Conservation (phyloP, 768 basidiomycete species). For the Phlegmacium glaucopus region DNA sequence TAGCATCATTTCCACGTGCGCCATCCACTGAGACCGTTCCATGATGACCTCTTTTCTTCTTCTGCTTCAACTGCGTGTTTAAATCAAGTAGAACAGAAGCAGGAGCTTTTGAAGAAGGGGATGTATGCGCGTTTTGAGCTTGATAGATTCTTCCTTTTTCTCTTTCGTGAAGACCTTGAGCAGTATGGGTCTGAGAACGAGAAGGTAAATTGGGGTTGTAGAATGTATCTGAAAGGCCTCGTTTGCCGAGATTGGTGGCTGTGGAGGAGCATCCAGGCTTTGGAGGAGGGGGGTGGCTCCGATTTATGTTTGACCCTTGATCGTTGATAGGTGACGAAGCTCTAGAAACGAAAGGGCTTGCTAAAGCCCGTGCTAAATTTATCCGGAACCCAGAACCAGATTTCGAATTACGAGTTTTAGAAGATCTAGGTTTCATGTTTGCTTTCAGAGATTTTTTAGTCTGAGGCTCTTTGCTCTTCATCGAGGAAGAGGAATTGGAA, state of each 20-base stretch:
- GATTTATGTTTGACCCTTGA: background rate
- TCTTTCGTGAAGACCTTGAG: background rate
- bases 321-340: constrained; percentile 18
- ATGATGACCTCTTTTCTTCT: too few species aligned
- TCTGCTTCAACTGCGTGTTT: too few species aligned
- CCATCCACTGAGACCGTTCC: too few species aligned
- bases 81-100: background rate
- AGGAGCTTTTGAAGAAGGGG: background rate
- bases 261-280: background rate
- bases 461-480: too few species aligned
- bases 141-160: background rate
- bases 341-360: constrained; percentile 23
- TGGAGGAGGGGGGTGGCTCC: background rate
- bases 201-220: constrained; percentile 11
- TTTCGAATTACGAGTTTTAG: constrained; percentile 7
- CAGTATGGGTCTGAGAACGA: background rate
- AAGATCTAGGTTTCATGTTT: constrained; percentile 3
- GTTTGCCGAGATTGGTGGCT: background rate
- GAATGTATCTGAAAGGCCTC: constrained; percentile 9
- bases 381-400: background rate
- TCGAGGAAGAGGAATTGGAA: constrained; percentile 3
- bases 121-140: background rate
- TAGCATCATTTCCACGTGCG: too few species aligned
- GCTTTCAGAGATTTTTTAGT: background rate
- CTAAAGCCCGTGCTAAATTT: constrained; percentile 9